Conservation (phyloP, 768 basidiomycete species). For the Tricholoma furcatifolium region DNA sequence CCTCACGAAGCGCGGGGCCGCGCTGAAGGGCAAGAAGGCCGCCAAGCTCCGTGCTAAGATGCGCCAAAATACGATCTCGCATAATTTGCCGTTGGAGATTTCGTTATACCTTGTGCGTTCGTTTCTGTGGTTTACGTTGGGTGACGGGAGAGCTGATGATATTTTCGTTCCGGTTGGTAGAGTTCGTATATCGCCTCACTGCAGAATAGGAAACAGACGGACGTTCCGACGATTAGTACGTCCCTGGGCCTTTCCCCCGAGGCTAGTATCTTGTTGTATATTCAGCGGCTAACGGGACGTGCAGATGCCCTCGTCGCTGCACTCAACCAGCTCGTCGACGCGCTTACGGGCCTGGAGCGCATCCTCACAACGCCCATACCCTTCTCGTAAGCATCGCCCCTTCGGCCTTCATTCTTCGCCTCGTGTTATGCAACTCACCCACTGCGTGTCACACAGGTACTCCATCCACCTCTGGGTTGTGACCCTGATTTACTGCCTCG, state of each 20-base stretch:
- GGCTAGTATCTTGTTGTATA: constrained; percentile 20
- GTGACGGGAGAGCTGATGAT: neutral
- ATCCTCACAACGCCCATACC: constrained; percentile 78
- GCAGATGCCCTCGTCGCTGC: constrained; percentile 46
- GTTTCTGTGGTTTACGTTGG: too few relatives aligned
- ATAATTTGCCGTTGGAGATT: constrained; percentile 69
- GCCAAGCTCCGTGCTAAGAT: constrained; percentile 52
- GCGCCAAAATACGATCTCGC: constrained; percentile 41
- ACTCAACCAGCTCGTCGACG: constrained; percentile 58
- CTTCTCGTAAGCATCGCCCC: constrained; percentile 51
- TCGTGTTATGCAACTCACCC: neutral
- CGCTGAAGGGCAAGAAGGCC: constrained; percentile 63
- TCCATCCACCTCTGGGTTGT: constrained; percentile 69
- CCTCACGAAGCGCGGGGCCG: constrained; percentile 45
- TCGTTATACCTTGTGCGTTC: constrained; percentile 62
- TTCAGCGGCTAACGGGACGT: neutral
- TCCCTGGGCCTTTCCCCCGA: too few relatives aligned
- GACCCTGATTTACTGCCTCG: constrained; percentile 57
- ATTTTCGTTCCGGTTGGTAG: constrained; percentile 27
- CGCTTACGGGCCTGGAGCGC: constrained; percentile 67
- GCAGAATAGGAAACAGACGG: constrained; percentile 52
- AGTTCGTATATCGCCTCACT: constrained; percentile 66
- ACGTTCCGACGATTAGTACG: constrained; percentile 60
- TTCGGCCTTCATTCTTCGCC: neutral
- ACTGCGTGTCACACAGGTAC: constrained; percentile 40